Evolutionary conservation across 495 filamentous ascomycete genomes (phyloP).

Genomic region (Penicillium cosmopolitanum): DNA sequence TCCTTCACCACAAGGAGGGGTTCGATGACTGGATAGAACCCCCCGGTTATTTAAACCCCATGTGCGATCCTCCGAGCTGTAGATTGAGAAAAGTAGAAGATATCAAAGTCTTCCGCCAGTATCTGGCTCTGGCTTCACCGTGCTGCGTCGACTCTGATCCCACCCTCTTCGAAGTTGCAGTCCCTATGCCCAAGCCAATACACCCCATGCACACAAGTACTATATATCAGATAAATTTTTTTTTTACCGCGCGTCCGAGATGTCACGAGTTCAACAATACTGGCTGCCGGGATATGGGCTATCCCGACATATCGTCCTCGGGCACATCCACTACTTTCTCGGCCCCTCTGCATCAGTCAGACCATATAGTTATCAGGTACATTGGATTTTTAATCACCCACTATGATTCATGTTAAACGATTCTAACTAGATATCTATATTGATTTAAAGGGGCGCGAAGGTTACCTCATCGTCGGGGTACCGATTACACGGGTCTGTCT

Average conservation of each 20-base stretch:
- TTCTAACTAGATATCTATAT: slow-evolving; percentile 28
- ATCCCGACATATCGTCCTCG: slow-evolving; percentile 56
- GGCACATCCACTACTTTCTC: slow-evolving; percentile 56
- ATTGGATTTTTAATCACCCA: slow-evolving; percentile 9
- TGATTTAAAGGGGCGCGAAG: slow-evolving; percentile 50
- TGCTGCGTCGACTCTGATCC: not conserved
- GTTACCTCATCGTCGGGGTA: slow-evolving; percentile 55
- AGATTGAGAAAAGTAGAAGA: not conserved
- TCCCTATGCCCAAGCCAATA: no score
- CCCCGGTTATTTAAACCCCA: slow-evolving; percentile 2
- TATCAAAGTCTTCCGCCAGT: not conserved
- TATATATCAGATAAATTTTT: not conserved
- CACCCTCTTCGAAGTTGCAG: not conserved
- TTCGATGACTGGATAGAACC: not conserved
- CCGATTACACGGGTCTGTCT: slow-evolving; percentile 55
- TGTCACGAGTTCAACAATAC: slow-evolving; percentile 50
- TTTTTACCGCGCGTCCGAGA: slow-evolving; percentile 11
- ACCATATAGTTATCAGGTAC: slow-evolving; percentile 57
- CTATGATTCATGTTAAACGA: slow-evolving; percentile 20
- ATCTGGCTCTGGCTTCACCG: not conserved
- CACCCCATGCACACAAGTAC: not conserved
- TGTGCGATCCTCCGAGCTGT: not conserved
- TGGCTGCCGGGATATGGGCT: slow-evolving; percentile 58
- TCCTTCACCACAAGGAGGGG: slow-evolving; percentile 3
- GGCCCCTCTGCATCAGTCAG: slow-evolving; percentile 53